Conservation (phyloP, 495 filamentous ascomycete species). For the Viridothelium virens region DNA sequence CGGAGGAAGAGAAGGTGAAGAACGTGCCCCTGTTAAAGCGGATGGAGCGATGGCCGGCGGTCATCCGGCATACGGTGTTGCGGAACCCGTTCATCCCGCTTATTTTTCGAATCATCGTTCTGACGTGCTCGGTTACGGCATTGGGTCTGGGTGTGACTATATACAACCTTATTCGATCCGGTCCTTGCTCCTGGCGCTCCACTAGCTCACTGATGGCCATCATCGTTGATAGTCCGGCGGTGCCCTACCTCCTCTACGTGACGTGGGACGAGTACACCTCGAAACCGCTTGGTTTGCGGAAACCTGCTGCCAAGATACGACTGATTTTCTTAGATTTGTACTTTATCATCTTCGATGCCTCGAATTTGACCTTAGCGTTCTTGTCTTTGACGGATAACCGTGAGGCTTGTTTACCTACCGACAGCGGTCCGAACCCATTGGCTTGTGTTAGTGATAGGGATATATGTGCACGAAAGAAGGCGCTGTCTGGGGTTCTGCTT, state of each 20-base stretch:
- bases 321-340: conserved; percentile 85
- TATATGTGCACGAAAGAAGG: conserved; percentile 65
- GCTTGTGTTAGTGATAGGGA: conserved; percentile 18
- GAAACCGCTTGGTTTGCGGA: conserved; percentile 81
- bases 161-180: conserved; percentile 35
- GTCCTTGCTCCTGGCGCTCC: conserved; percentile 47
- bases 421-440: conserved; percentile 22
- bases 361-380: conserved; percentile 84
- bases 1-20: conserved; percentile 33
- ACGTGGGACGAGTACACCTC: conserved; percentile 94
- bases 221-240: conserved; percentile 77
- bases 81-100: conserved; percentile 80
- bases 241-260: conserved; percentile 86
- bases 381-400: conserved; percentile 66
- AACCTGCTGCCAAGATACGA: conserved; percentile 72
- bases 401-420: conserved; percentile 50
- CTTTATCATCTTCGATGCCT: conserved; percentile 93
- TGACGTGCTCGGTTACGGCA: conserved; percentile 71
- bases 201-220: conserved; percentile 77
- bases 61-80: conserved; percentile 35
- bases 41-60: conserved; percentile 16
- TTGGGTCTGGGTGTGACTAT: conserved; percentile 74
- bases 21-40: conserved; percentile 25
- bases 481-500: conserved; percentile 71
- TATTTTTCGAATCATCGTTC: conserved; percentile 71